Conservation (phyloP, 2,329 filamentous ascomycete genomes). For the Penicillium sp. region DNA sequence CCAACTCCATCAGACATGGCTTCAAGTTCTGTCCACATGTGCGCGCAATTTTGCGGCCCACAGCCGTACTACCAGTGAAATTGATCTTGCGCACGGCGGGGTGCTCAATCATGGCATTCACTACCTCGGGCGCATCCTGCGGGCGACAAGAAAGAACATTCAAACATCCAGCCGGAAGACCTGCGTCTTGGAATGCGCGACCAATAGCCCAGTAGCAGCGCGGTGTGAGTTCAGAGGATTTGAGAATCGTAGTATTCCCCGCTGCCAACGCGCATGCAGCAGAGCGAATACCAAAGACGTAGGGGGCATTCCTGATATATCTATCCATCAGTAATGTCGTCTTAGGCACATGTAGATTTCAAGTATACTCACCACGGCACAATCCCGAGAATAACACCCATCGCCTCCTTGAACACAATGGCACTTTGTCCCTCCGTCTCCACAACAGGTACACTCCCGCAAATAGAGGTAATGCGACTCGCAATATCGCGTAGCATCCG, state of each 20-base stretch:
- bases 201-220: slow-evolving; percentile 62
- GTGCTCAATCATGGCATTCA: slow-evolving; percentile 65
- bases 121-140: slow-evolving; percentile 65
- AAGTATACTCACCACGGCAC: slow-evolving; percentile 66
- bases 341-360: background rate
- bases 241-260: slow-evolving; percentile 73
- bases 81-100: slow-evolving; percentile 69
- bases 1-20: slow-evolving; percentile 75
- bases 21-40: slow-evolving; percentile 71
- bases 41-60: slow-evolving; percentile 68
- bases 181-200: slow-evolving; percentile 66
- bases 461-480: slow-evolving; percentile 47
- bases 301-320: slow-evolving; percentile 52
- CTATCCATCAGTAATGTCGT: background rate
- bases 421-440: slow-evolving; percentile 56
- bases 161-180: slow-evolving; percentile 71
- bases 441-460: slow-evolving; percentile 50
- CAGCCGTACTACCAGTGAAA: slow-evolving; percentile 70
- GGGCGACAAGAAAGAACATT: slow-evolving; percentile 67
- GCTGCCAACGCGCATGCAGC: slow-evolving; percentile 64
- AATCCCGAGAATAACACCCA: slow-evolving; percentile 74
- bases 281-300: slow-evolving; percentile 49
- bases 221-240: slow-evolving; percentile 67
- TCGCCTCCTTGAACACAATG: slow-evolving; percentile 70
- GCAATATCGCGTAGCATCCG: slow-evolving; percentile 51